A percentile compares a stretch with the other conserved stretches of the same genome.
Evolutionary conservation across 176 grass and related monocot genomes (phyloP).

Genomic region (Eragrostis nindensis): DNA sequence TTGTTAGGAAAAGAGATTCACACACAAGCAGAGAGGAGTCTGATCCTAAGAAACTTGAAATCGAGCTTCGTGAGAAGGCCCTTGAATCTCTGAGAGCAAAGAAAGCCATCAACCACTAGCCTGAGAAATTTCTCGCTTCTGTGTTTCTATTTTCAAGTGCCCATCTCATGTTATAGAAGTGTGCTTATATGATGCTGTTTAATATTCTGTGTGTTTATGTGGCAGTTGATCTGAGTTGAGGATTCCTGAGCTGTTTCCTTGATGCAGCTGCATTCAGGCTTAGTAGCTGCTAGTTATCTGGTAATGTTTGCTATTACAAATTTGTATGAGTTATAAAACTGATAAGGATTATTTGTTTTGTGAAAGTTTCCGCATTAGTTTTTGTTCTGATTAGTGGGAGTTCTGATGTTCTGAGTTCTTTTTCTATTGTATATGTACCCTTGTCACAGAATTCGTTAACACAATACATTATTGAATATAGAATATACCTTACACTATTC

Average conservation of each 20-base stretch:
- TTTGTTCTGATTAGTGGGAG: not conserved
- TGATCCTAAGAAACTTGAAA: conserved; percentile 80
- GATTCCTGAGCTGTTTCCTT: conserved; percentile 66
- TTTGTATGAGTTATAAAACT: conserved; percentile 47
- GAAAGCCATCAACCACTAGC: conserved; percentile 65
- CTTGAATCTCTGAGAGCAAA: conserved; percentile 83
- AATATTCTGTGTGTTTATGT: conserved; percentile 68
- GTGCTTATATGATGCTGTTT: conserved; percentile 57
- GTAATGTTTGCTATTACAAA: conserved; percentile 65
- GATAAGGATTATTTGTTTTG: conserved; percentile 41
- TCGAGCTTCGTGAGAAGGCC: conserved; percentile 85
- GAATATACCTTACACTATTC: not conserved
- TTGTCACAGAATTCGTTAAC: not conserved
- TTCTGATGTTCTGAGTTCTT: not conserved
- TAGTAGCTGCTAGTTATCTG: conserved; percentile 72
- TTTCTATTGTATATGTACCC: not conserved
- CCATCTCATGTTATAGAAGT: conserved; percentile 54
- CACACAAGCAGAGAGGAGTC: conserved; percentile 47
- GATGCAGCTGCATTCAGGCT: conserved; percentile 60
- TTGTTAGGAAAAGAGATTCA: conserved; percentile 51
- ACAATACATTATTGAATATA: not conserved
- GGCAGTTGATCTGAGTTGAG: conserved; percentile 68
- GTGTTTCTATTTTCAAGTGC: conserved; percentile 44
- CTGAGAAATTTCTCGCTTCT: conserved; percentile 47
- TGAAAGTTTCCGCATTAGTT: conserved; percentile 4